Base-by-base conservation (phyloP, 2,329 filamentous ascomycete species). In the Knufia fluminis region DNA sequence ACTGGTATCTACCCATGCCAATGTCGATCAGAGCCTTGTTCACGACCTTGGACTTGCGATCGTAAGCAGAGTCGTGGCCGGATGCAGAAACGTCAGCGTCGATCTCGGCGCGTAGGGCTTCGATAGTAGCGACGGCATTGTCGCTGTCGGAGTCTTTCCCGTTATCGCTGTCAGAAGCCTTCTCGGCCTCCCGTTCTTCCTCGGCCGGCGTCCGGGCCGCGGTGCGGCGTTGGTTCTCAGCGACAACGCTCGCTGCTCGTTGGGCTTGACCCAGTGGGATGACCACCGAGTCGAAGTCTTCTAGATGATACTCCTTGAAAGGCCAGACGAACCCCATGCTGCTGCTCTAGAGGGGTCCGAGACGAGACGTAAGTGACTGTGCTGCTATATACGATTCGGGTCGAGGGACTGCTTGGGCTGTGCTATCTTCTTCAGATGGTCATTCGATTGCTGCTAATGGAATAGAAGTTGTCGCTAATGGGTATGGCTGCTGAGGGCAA, bases 1-100 rank as follows among this genome's bases (percentile, higher is more conserved):
- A 80, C 65, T 90, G 85, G 62, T 88, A 89, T 64, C 73, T 73
- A 8, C 53, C 53, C 48, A 94, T 94, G 24, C 88, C 88, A 59
- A 92, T 92, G 62, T 94, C 87, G 61, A 88, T 81, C 49, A 94
- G 80, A 22, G 87, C 87, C 63, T 85, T 83, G 67, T 91, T 94
- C 64, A 94, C 84, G 82, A 82, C 63, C 86, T 87, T 58, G 85
- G 77, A 86, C 69, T 91, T 91, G 44, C 86, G 77, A 66, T 91
- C 86, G 69, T 91, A 91, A 44, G 79, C 75, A 2, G 80, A 80
- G 69, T 36, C 33, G 16, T 7, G 71, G n/a, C 73, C 75, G 6
- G 69, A 70, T 23, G 74, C 68, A 10, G 76, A 74, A 49, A 77
- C 59, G 50, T 82, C 79, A 3, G 75, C 74, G 54, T 78, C 75